Evolutionary conservation across 2,329 filamentous ascomycete species (phyloP), one percentile per base, ranked within the genome.

Genomic region (Monilinia fructigena): DNA sequence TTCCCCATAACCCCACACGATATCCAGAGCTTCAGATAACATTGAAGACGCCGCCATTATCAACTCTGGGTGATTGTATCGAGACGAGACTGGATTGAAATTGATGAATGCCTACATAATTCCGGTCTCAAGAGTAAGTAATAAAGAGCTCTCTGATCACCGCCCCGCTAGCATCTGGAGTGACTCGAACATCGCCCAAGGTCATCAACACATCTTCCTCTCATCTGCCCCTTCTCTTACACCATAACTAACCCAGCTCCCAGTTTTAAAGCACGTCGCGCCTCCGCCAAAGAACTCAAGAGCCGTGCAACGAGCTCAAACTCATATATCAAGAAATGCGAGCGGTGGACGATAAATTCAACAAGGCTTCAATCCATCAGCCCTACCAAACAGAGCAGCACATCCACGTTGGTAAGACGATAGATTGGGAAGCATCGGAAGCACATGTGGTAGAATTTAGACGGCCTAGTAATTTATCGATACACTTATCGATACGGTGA

Each of bases 211-310:
- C 18, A 14, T 23, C 18, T 20, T 7, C 18, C 11, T 3, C 45
- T 45, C 11, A 4, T 7, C 31, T 35, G 31, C 31, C 31, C 31
- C 31, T 8, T 7, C 31, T 35, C 31, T 5, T 23, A 40, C 20
- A n/a, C 26, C 23, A 11, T 45, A 16, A 14, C 53, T 56, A 20
- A 47, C 28, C 7, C 16, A 11, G 38, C 11, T 16, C 6, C 16
- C 18, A 66, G 58, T 11, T 16, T 50, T 4, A 62, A 26, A 63
- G 48, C 59, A 8, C 59, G 65, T 23, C 65, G 65, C 18, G 47
- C 26, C 12, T 40, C 52, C 1, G 38, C 40, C 47, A 50, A 42
- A 50, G 65, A 66, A 20, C 58, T 63, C n/a, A 45, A 18, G 50
- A 31, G 16, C n/a, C 38, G 28, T 14, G 52, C 53, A 8, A 53